Evolutionary conservation across 148 eudicot species (phyloP).

Genomic region (Silene conica): DNA sequence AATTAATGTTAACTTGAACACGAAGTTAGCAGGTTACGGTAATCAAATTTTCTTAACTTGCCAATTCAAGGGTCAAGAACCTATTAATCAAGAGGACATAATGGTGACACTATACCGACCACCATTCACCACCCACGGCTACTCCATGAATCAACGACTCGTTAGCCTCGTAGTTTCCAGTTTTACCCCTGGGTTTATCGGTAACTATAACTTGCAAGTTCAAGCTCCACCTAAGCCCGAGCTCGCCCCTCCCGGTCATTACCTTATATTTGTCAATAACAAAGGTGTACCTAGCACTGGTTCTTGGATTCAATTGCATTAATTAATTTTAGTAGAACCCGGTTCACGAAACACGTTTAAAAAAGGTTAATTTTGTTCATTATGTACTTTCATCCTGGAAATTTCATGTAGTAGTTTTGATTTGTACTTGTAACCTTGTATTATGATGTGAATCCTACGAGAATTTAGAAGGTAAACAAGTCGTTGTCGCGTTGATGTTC

Average conservation of each 20-base stretch:
- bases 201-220: conserved; percentile 14
- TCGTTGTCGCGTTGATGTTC: not conserved
- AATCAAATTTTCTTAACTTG: conserved; percentile 20
- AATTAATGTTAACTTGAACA: not conserved
- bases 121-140: conserved; percentile 91
- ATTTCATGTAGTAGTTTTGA: conserved; percentile 4
- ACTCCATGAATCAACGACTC: conserved; percentile 71
- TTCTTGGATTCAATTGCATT: conserved; percentile 56
- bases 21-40: conserved; percentile 28
- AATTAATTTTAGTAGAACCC: not conserved
- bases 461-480: not conserved
- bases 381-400: not conserved
- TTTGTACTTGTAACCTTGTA: conserved; percentile 22
- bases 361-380: not conserved
- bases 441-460: conserved; percentile 40
- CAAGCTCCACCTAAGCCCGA: conserved; percentile 44
- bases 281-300: conserved; percentile 64
- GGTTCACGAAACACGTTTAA: not conserved
- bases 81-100: conserved; percentile 20
- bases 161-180: conserved; percentile 26
- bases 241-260: conserved; percentile 84
- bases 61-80: not conserved
- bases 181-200: not conserved
- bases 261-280: conserved; percentile 47
- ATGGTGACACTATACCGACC: conserved; percentile 58